Evolutionary conservation across 2,329 filamentous ascomycete genomes (phyloP).

Genomic region (Ascochyta pisi): DNA sequence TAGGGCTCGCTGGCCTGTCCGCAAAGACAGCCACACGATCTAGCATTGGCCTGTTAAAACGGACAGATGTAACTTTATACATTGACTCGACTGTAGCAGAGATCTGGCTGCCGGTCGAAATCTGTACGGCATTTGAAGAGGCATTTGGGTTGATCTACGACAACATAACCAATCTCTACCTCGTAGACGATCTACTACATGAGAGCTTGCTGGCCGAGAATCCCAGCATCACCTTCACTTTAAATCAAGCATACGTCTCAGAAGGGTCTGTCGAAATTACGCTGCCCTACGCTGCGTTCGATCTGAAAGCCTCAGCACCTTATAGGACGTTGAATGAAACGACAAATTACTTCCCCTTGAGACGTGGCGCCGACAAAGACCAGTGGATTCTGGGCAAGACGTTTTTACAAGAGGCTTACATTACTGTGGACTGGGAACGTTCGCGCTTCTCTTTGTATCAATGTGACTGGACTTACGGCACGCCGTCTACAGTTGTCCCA

Average conservation of each 20-base stretch:
- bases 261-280: slow-evolving; percentile 53
- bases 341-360: slow-evolving; percentile 71
- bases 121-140: slow-evolving; percentile 70
- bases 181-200: slow-evolving; percentile 65
- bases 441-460: slow-evolving; percentile 56
- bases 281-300: slow-evolving; percentile 59
- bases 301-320: slow-evolving; percentile 53
- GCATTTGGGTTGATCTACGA: slow-evolving; percentile 72
- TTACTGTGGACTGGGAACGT: slow-evolving; percentile 58
- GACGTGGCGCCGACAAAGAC: slow-evolving; percentile 60
- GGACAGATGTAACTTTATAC: slow-evolving; percentile 50
- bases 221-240: slow-evolving; percentile 53
- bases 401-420: slow-evolving; percentile 72
- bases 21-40: slow-evolving; percentile 30
- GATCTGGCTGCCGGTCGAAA: slow-evolving; percentile 56
- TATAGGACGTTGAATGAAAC: slow-evolving; percentile 66
- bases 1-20: slow-evolving; percentile 59
- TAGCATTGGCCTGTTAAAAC: slow-evolving; percentile 46
- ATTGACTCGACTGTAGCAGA: slow-evolving; percentile 59
- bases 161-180: slow-evolving; percentile 68
- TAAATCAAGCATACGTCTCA: slow-evolving; percentile 47
- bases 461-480: slow-evolving; percentile 41
- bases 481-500: slow-evolving; percentile 36
- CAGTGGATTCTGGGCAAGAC: slow-evolving; percentile 70
- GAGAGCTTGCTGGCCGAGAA: slow-evolving; percentile 56